Conservation (phyloP, 2,329 filamentous ascomycete genomes). For the Talaromyces sp. region DNA sequence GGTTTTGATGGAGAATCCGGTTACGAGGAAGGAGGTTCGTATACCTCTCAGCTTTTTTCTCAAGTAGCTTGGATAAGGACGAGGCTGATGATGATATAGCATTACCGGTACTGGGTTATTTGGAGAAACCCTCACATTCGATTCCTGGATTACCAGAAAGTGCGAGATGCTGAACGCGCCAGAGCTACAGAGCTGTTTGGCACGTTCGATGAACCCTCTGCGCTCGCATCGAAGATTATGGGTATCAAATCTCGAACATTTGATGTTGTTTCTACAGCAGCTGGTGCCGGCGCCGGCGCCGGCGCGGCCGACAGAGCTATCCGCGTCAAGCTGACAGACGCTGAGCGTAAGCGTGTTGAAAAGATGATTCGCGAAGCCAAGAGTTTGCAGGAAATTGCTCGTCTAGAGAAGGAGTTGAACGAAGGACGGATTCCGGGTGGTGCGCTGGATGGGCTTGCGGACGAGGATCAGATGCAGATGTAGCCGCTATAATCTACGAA, state of each 20-base stretch:
- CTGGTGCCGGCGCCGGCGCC: slow-evolving; percentile 28
- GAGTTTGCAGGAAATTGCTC: slow-evolving; percentile 83
- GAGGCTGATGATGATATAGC: slow-evolving; percentile 46
- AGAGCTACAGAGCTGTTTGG: slow-evolving; percentile 81
- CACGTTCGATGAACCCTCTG: slow-evolving; percentile 69
- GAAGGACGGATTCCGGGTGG: slow-evolving; percentile 80
- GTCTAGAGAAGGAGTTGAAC: slow-evolving; percentile 84
- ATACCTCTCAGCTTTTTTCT: background rate
- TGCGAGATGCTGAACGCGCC: slow-evolving; percentile 78
- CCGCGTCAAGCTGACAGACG: slow-evolving; percentile 78
- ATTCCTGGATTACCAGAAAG: slow-evolving; percentile 89
- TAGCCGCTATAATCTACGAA: slow-evolving; percentile 17
- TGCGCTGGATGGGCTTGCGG: slow-evolving; percentile 34
- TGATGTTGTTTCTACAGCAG: slow-evolving; percentile 46
- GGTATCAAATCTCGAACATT: slow-evolving; percentile 76
- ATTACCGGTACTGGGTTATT: slow-evolving; percentile 89
- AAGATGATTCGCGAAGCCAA: slow-evolving; percentile 84
- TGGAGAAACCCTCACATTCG: slow-evolving; percentile 81
- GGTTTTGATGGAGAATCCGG: slow-evolving; percentile 79
- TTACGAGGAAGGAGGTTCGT: slow-evolving; percentile 85
- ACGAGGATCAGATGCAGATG: slow-evolving; percentile 39
- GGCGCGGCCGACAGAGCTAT: slow-evolving; percentile 60
- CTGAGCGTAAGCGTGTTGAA: slow-evolving; percentile 80
- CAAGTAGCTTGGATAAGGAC: background rate
- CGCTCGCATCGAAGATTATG: slow-evolving; percentile 79